Conservation (phyloP, 345 rosid species). For the Boechera stricta region DNA sequence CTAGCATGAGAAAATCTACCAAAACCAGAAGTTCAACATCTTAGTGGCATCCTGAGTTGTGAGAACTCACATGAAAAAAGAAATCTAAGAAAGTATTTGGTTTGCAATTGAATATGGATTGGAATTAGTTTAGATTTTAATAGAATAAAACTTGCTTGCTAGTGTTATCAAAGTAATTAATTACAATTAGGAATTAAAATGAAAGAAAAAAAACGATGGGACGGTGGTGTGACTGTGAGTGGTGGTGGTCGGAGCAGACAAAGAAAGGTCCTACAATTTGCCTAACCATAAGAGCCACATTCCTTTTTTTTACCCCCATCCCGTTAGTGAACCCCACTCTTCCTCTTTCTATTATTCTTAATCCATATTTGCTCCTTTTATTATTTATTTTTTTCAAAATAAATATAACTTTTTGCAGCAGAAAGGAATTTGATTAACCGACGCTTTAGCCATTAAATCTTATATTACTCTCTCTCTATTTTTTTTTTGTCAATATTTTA, state of each 20-base stretch:
- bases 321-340: constrained; percentile 38
- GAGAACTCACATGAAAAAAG: not conserved
- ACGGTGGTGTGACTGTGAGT: not conserved
- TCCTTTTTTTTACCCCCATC: constrained; percentile 12
- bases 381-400: not conserved
- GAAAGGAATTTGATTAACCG: not conserved
- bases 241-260: constrained; percentile 42
- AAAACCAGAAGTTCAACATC: not conserved
- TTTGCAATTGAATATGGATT: not conserved
- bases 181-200: not conserved
- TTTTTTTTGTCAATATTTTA: no score
- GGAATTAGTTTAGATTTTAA: not conserved
- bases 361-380: not conserved
- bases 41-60: not conserved
- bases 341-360: constrained; percentile 16
- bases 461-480: not conserved
- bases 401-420: not conserved
- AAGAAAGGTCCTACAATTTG: constrained; percentile 31
- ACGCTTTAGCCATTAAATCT: not conserved
- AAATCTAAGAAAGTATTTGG: not conserved
- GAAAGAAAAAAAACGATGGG: not conserved
- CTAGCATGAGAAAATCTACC: not conserved
- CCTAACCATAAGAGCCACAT: constrained; percentile 36
- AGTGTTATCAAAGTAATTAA: not conserved
- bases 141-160: not conserved